phyloP scores from a whole-genome alignment of 768 basidiomycete genomes.

The Melanogaster broomeanus region DNA sequence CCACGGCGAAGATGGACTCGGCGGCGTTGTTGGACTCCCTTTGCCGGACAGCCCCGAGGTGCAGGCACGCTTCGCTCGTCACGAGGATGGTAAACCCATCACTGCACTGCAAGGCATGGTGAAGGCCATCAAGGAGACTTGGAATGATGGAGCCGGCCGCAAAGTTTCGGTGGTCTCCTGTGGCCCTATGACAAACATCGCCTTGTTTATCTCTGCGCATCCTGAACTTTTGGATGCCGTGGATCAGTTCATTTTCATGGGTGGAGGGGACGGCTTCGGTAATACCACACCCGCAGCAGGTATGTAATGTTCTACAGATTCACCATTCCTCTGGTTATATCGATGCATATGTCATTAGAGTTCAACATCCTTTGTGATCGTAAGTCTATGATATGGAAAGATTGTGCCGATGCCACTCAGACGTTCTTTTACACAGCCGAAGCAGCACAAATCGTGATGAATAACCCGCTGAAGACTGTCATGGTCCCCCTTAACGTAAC shows the following conservation, averaged over 20 bases:
- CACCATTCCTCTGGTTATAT: background rate
- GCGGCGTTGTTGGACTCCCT: conserved; percentile 80
- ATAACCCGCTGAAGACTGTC: conserved; percentile 62
- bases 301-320: conserved; percentile 20
- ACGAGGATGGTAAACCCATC: conserved; percentile 41
- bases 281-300: conserved; percentile 79
- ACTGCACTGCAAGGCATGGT: conserved; percentile 75
- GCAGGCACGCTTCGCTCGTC: conserved; percentile 46
- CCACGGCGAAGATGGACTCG: conserved; percentile 82
- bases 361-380: conserved; percentile 85
- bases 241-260: conserved; percentile 72
- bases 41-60: conserved; percentile 49
- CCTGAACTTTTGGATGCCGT: conserved; percentile 52
- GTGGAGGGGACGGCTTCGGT: conserved; percentile 84
- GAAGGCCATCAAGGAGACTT: conserved; percentile 48
- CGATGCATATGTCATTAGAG: conserved; percentile 42
- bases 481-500: conserved; percentile 92
- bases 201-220: conserved; percentile 61
- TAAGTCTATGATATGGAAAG: conserved; percentile 38
- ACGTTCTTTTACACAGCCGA: conserved; percentile 52
- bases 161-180: conserved; percentile 73
- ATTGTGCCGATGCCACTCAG: background rate
- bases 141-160: conserved; percentile 58
- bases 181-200: conserved; percentile 86
- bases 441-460: conserved; percentile 79